phyloP scores from a whole-genome alignment of 2,329 filamentous ascomycete species.

The Curvularia hawaiiensis region DNA sequence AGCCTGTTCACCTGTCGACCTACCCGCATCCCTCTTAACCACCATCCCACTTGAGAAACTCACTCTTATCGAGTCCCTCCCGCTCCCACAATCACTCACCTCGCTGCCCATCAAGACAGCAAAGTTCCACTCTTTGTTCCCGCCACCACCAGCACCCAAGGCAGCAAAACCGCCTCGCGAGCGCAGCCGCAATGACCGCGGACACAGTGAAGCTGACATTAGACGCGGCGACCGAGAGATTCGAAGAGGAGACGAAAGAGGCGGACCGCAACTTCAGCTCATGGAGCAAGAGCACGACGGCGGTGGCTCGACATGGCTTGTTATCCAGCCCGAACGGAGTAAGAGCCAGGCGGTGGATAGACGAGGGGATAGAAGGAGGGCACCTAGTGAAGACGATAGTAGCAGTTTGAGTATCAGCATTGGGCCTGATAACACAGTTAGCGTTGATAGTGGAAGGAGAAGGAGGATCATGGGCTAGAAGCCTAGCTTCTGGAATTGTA shows the following conservation, averaged over 20 bases:
- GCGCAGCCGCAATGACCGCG: constrained; percentile 23
- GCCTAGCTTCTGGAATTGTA: not conserved
- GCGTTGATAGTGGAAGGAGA: constrained; percentile 44
- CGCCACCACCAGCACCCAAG: constrained; percentile 35
- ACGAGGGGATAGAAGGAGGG: constrained; percentile 21
- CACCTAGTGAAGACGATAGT: constrained; percentile 37
- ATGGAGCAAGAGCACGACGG: constrained; percentile 44
- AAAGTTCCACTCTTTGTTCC: constrained; percentile 37
- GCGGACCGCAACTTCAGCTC: constrained; percentile 39
- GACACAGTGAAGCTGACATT: constrained; percentile 8
- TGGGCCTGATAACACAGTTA: constrained; percentile 46
- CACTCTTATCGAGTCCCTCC: constrained; percentile 41
- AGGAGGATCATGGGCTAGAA: constrained; percentile 36
- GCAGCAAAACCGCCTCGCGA: constrained; percentile 22
- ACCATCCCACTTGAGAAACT: constrained; percentile 42
- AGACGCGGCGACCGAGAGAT: constrained; percentile 11
- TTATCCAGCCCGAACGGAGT: constrained; percentile 44
- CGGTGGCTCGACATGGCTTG: constrained; percentile 45
- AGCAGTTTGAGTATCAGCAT: constrained; percentile 45
- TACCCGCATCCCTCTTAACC: constrained; percentile 39
- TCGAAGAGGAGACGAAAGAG: constrained; percentile 9
- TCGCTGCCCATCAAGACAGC: constrained; percentile 37
- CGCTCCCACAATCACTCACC: constrained; percentile 36
- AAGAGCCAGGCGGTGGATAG: constrained; percentile 36
- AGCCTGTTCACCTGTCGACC: constrained; percentile 38